Conservation (phyloP, 768 basidiomycete species). For the Lactifluus pinguis region DNA sequence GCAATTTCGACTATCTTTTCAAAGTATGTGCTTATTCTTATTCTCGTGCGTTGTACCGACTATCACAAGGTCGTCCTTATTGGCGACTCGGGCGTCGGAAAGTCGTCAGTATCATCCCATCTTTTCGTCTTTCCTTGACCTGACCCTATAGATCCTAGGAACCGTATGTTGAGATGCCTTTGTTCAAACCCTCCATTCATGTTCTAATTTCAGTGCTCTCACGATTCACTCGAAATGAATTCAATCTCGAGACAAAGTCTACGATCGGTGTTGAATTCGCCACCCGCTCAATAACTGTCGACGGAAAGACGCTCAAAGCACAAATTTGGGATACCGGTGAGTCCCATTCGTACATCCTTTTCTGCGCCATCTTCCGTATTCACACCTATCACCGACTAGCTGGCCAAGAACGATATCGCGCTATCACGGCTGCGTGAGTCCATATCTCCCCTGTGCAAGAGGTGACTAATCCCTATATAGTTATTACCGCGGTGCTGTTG, state of each 20-base stretch:
- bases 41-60: neutral
- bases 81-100: slow-evolving; percentile 98
- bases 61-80: slow-evolving; percentile 82
- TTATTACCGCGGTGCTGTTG: slow-evolving; percentile 96
- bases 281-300: slow-evolving; percentile 90
- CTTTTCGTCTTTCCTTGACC: neutral
- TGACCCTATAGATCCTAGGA: slow-evolving; percentile 32
- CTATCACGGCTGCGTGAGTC: slow-evolving; percentile 89
- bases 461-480: slow-evolving; percentile 31
- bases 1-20: slow-evolving; percentile 97
- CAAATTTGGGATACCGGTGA: slow-evolving; percentile 99
- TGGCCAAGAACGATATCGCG: slow-evolving; percentile 95
- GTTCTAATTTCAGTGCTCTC: slow-evolving; percentile 69
- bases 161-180: slow-evolving; percentile 39
- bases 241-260: slow-evolving; percentile 98
- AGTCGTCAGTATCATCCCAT: slow-evolving; percentile 71
- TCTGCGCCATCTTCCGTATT: neutral
- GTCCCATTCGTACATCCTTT: slow-evolving; percentile 22
- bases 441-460: slow-evolving; percentile 6
- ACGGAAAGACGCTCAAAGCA: slow-evolving; percentile 94
- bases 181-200: slow-evolving; percentile 1
- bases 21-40: slow-evolving; percentile 51
- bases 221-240: slow-evolving; percentile 99
- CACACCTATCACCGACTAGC: slow-evolving; percentile 37
- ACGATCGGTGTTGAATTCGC: slow-evolving; percentile 99